Percentiles rank a stretch among this genome's conserved stretches.
phyloP scores from a whole-genome alignment of 441 rosid species.

The Mallotus japonicus region DNA sequence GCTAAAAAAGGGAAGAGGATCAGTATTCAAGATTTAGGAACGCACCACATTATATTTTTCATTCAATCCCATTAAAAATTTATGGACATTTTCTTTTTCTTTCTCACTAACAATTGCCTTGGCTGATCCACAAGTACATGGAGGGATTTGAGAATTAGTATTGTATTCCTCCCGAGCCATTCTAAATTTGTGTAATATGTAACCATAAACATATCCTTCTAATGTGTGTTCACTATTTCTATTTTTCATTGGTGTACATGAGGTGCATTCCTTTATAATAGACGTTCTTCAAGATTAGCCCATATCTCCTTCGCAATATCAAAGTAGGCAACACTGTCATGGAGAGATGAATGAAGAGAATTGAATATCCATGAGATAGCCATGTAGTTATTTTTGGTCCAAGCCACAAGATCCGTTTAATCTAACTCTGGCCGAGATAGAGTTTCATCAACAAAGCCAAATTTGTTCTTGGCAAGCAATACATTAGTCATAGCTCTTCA shows the following conservation, averaged over 20 bases:
- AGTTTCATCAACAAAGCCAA: slow-evolving; percentile 1
- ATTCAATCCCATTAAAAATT: too few relatives aligned
- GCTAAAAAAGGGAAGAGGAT: too few relatives aligned
- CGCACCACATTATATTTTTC: too few relatives aligned
- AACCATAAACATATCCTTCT: not conserved
- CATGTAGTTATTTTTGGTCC: too few relatives aligned
- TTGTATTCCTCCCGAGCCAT: not conserved
- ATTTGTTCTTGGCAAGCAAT: not conserved
- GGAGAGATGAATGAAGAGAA: not conserved
- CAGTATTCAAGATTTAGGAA: too few relatives aligned
- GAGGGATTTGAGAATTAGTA: not conserved
- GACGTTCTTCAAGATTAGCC: not conserved
- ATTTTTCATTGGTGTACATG: not conserved
- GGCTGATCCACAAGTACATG: not conserved
- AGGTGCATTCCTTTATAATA: too few relatives aligned
- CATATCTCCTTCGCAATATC: not conserved
- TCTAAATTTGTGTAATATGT: slow-evolving; percentile 3
- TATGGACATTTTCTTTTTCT: not conserved
- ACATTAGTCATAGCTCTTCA: not conserved
- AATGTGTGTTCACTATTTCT: not conserved
- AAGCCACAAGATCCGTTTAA: not conserved
- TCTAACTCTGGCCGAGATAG: not conserved
- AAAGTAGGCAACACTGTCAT: slow-evolving; percentile 2
- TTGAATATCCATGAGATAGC: too few relatives aligned
- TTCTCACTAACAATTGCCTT: not conserved